Evolutionary conservation across 768 basidiomycete species (phyloP).

Genomic region (Tremella fuciformis): DNA sequence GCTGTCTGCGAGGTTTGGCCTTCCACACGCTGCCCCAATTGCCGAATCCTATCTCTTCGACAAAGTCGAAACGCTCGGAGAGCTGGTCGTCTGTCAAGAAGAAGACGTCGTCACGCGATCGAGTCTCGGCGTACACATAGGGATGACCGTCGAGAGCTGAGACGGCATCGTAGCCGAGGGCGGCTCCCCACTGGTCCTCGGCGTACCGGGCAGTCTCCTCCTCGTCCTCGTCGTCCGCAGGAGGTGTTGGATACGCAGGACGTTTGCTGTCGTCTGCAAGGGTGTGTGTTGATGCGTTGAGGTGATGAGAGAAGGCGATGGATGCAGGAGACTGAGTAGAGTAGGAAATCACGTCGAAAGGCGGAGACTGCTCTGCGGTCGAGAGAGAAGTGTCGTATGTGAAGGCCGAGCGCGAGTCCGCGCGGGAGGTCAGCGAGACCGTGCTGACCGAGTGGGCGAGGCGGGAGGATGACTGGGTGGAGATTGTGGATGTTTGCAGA

Average conservation of each 20-base stretch:
- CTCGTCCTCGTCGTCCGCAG: neutral
- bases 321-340: constrained; percentile 13
- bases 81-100: constrained; percentile 43
- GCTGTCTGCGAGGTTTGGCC: constrained; percentile 25
- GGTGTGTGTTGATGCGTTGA: constrained; percentile 6
- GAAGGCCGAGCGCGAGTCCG: constrained; percentile 35
- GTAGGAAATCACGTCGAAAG: constrained; percentile 12
- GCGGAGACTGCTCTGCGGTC: constrained; percentile 25
- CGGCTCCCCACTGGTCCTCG: neutral
- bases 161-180: neutral
- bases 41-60: constrained; percentile 47
- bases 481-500: constrained; percentile 13
- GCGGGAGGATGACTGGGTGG: neutral
- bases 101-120: constrained; percentile 28
- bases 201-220: constrained; percentile 1
- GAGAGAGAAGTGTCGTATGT: constrained; percentile 27
- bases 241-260: neutral
- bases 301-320: constrained; percentile 4
- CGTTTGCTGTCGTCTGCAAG: constrained; percentile 1
- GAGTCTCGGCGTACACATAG: constrained; percentile 21
- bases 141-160: constrained; percentile 11
- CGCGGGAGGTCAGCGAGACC: constrained; percentile 4
- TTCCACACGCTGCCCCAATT: constrained; percentile 51
- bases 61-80: constrained; percentile 37
- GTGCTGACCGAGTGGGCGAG: constrained; percentile 2